Evolutionary conservation across 805 yeast genomes (phyloP).

Genomic region (Cyberlindnera saturnus): DNA sequence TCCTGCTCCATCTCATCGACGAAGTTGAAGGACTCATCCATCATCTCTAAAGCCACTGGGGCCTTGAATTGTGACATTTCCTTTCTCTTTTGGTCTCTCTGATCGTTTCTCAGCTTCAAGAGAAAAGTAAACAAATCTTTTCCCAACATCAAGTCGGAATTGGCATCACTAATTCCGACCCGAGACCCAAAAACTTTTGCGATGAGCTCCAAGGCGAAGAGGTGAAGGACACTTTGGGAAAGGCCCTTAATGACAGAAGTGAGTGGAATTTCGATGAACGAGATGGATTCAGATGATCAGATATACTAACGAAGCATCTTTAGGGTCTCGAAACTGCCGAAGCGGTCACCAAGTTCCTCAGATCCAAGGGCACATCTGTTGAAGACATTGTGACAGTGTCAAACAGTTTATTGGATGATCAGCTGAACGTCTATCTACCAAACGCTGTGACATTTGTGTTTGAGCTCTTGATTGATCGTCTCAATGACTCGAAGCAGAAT

Average conservation of each 20-base stretch:
- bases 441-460: slow-evolving; percentile 47
- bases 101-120: not conserved
- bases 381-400: slow-evolving; percentile 35
- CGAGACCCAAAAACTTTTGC: slow-evolving; percentile 1
- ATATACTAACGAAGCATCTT: slow-evolving; percentile 1
- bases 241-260: not conserved
- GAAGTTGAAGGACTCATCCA: slow-evolving; percentile 20
- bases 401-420: slow-evolving; percentile 27
- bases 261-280: not conserved
- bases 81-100: too few relatives aligned
- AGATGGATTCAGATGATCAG: too few relatives aligned
- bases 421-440: slow-evolving; percentile 42
- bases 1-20: slow-evolving; percentile 20
- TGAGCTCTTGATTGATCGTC: slow-evolving; percentile 54
- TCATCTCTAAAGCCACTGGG: slow-evolving; percentile 5
- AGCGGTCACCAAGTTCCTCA: slow-evolving; percentile 47
- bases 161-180: not conserved
- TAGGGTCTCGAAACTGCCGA: slow-evolving; percentile 31
- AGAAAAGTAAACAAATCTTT: slow-evolving; percentile 14
- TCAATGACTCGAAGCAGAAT: slow-evolving; percentile 41
- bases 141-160: not conserved
- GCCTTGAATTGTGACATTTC: too few relatives aligned
- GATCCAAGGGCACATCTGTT: slow-evolving; percentile 44
- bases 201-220: slow-evolving; percentile 2
- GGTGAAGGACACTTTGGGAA: too few relatives aligned